Evolutionary conservation across 2,329 filamentous ascomycete genomes (phyloP), one percentile per base, ranked within the genome.

Genomic region (Fusarium redolens): DNA sequence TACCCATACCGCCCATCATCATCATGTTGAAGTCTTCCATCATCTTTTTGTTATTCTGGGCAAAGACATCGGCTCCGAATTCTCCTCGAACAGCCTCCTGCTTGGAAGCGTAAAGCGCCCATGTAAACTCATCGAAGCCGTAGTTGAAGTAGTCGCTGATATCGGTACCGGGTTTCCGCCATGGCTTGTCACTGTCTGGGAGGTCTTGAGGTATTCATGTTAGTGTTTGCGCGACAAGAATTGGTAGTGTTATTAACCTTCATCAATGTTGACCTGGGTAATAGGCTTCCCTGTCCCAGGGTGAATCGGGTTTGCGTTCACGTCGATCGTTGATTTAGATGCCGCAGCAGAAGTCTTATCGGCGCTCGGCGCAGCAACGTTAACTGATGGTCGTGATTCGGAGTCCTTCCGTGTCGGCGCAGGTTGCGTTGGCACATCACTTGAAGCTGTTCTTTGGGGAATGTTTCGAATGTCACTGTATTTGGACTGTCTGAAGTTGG

Each of bases 81-180:
- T 96, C 93, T 73, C 90, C 90, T 22, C 93, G 90, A 78, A 98
- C 87, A 30, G 86, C 87, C 74, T 96, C 91, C 81, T 98, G 96
- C 79, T 97, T 97, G 67, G 94, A 87, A 37, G 95, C 95, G 81
- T 99, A 99, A 60, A 95, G 89, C 10, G 95, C 93, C 96, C 96
- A 99, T 2, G 95, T 97, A 82, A 98, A 98, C 82, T 98, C 96
- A 83, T 98, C 96, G 79, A 98, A 98, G 65, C 96, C 96, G 83
- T 98, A 98, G 85, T 98, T 98, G 89, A 98, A 98, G 84, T 97
- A 98, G 81, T 99, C 96, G 67, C 93, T 96, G 61, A 97, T 90
- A 78, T 99, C 96, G 15, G 96, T 95, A 51, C 96, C 96, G 0
- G 96, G 96, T 73, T 95, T 92, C 48, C 96, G 92, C 96, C 96